A percentile compares a stretch with the other conserved stretches of the same genome.
These are phyloP conservation scores for Epichloe typhina DNA, from an alignment of 2,329 filamentous ascomycete species.

Conservation along the genomic window DNA sequence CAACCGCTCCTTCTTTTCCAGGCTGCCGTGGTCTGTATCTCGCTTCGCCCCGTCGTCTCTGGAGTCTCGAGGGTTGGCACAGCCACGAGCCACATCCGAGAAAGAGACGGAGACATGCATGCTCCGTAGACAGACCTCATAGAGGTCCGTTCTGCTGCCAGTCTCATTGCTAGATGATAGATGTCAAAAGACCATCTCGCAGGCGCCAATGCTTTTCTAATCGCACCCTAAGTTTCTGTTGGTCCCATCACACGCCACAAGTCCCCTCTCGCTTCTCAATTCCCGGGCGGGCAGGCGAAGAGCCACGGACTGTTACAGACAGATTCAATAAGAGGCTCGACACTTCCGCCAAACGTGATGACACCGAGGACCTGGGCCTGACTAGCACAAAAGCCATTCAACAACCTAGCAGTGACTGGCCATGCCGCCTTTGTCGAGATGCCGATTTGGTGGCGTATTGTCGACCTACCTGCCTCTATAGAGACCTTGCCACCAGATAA, in stretches of 20 bases:
- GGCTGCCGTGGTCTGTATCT: neutral
- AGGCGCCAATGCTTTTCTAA: neutral
- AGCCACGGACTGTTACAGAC: neutral
- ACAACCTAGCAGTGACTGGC: neutral
- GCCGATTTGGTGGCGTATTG: constrained; percentile 1
- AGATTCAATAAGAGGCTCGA: neutral
- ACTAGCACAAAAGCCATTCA: neutral
- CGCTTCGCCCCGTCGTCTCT: neutral
- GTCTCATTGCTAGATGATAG: neutral
- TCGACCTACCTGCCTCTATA: neutral
- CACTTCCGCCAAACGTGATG: neutral
- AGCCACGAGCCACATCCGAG: neutral
- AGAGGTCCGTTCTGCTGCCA: neutral
- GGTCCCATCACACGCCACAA: neutral
- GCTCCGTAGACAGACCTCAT: neutral
- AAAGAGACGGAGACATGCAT: constrained; percentile 1
- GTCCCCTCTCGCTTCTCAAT: neutral
- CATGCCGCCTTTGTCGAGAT: constrained; percentile 1
- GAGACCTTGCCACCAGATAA: neutral
- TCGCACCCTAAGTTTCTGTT: neutral
- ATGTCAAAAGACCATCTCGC: neutral
- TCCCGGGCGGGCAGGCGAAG: too few species aligned
- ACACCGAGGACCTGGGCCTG: neutral
- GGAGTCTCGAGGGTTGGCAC: neutral
- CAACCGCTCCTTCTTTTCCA: neutral